A percentile compares a stretch with the other conserved stretches of the same genome.
Evolutionary conservation across 176 grass and related monocot genomes (phyloP).

Genomic region (Chrysopogon serrulatus): DNA sequence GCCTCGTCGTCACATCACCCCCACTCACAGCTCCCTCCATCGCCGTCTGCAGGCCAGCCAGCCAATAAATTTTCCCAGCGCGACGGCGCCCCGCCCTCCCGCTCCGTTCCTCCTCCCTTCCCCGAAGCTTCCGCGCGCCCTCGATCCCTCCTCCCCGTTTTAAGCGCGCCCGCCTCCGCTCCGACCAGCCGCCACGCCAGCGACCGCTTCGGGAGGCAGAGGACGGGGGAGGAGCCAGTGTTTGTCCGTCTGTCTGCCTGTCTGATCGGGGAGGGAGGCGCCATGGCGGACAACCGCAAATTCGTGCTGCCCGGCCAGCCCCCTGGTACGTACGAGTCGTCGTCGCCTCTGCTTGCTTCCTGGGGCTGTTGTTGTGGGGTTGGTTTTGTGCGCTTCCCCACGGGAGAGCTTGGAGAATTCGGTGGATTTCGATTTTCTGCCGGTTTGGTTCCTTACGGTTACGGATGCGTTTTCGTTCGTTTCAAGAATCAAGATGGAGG

Average conservation of each 20-base stretch:
- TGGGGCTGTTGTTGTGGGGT: too few relatives aligned
- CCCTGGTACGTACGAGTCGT: neutral
- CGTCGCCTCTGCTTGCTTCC: neutral
- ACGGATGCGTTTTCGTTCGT: neutral
- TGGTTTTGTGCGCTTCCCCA: neutral
- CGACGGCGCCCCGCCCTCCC: slow-evolving; percentile 12
- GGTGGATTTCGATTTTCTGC: neutral
- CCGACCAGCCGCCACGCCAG: neutral
- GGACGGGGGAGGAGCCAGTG: neutral
- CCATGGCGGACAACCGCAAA: slow-evolving; percentile 29
- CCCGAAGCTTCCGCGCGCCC: slow-evolving; percentile 12
- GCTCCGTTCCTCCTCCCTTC: slow-evolving; percentile 24
- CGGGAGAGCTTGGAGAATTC: neutral
- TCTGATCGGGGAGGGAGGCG: neutral
- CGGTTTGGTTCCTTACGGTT: neutral
- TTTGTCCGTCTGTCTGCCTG: neutral
- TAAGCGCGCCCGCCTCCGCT: neutral
- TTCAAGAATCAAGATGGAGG: neutral
- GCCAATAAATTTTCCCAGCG: slow-evolving; percentile 3
- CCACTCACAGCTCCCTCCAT: neutral
- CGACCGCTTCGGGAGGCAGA: neutral
- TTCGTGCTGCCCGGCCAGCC: slow-evolving; percentile 32
- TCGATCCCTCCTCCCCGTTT: neutral
- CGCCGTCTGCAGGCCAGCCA: neutral
- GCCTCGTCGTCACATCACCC: slow-evolving; percentile 8